A percentile compares a stretch with the other conserved stretches of the same genome.
phyloP scores from a whole-genome alignment of 1,139 yeast species.

The Yarrowia galli region DNA sequence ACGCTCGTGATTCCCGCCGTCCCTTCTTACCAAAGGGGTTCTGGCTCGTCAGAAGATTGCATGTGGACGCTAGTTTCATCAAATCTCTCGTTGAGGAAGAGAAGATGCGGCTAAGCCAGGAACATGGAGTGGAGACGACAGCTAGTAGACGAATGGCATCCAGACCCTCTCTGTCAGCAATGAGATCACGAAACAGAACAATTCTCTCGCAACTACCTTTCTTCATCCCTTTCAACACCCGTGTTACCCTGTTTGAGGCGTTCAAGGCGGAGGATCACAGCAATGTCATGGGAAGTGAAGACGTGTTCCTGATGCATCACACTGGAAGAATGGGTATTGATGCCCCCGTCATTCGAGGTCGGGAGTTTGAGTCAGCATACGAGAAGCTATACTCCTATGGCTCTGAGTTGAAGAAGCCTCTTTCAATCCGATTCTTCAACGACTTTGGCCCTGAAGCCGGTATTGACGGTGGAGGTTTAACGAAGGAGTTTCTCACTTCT shows the following conservation, averaged over 20 bases:
- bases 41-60: constrained; percentile 56
- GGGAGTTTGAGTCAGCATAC: constrained; percentile 77
- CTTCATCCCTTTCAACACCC: constrained; percentile 72
- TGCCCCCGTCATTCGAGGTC: constrained; percentile 72
- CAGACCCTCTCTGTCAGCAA: background rate
- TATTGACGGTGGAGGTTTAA: constrained; percentile 95
- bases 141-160: constrained; percentile 6
- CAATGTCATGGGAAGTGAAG: constrained; percentile 40
- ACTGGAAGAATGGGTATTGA: constrained; percentile 47
- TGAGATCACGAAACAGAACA: constrained; percentile 20
- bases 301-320: constrained; percentile 40
- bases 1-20: constrained; percentile 71
- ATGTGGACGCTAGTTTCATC: constrained; percentile 43
- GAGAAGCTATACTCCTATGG: constrained; percentile 60
- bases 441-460: constrained; percentile 86
- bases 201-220: constrained; percentile 75
- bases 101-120: constrained; percentile 45
- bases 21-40: constrained; percentile 61
- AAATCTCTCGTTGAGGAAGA: constrained; percentile 56
- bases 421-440: constrained; percentile 72
- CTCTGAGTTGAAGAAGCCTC: constrained; percentile 61
- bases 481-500: constrained; percentile 85
- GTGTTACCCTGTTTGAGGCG: constrained; percentile 77
- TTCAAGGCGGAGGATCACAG: constrained; percentile 55
- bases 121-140: constrained; percentile 40